Evolutionary conservation across 805 yeast species (phyloP), one percentile per base, ranked within the genome.

Genomic region (Pichia eremophila): DNA sequence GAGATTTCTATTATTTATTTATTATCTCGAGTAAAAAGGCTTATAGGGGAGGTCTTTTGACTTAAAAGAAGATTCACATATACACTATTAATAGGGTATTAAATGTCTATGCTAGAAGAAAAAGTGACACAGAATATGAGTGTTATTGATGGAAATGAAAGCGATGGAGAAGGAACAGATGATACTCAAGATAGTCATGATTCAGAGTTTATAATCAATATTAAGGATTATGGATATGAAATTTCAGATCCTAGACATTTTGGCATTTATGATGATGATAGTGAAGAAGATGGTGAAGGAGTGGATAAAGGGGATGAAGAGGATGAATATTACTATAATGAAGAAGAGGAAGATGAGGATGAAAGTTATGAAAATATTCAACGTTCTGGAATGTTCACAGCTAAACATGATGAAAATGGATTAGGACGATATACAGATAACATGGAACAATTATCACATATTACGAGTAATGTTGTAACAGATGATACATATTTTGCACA

Each of bases 171-270:
- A 18, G 37, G 31, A 15, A 18, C 28, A 12, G 45, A 34, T 25
- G n/a, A 36, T 17, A 22, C 22, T 4, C 39, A 34, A 8, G 47
- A 46, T 5, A 42, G 35, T 31, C 43, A 46, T 6, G 42, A 44
- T 6, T 27, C n/a, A 18, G 47, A 15, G 29, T 41, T 43, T 40
- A 40, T 37, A 31, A 11, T 45, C 7, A 46, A 48, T 17, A 38
- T 87, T 18, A 79, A 81, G 52, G 98, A 91, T 65, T 91, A 78
- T 69, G 98, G 90, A 27, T 90, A 91, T 59, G 78, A 78, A 7
- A 72, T 69, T 15, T 65, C 72, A 29, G 81, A 86, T 53, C 90
- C 93, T 2, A 67, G 86, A 44, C 84, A 85, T 63, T 77, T 76
- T 53, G 95, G 95, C 0, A 55, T 46, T 31, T 46, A 51, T 17